Base-by-base conservation (phyloP, 306 rosid genomes). In the Quercus ilex region DNA sequence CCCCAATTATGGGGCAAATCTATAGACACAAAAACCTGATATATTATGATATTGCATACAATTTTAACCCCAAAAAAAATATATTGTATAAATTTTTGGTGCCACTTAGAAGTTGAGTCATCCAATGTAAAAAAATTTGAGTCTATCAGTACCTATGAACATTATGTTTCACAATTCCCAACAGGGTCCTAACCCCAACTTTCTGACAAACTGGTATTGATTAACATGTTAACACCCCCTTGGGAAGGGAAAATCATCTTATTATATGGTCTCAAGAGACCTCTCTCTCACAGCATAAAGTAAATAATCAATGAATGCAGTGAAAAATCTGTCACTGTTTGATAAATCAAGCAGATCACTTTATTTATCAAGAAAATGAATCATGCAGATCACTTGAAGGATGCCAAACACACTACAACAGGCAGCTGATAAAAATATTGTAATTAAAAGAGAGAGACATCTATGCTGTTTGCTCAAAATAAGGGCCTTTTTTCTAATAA, bases 1-100 rank as follows among this genome's bases (percentile, higher is more conserved):
- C 93, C 57, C 98, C 97, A 51, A 82, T 65, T 46, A 94, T 88
- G 58, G 98, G 98, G 71, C 0, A 81, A 77, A 94, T 84, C 98
- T 94, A 93, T 2, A 56, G 5, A 63, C 9, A 75, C 26, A 78
- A 5, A 2, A 63, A 63, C 76, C 57, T 71, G 64, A 78, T 0
- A 73, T 31, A 63, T 83, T 62, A 81, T 23, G 41, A 21, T 41
- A 23, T 52, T 26, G 75, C 28, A 60, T 63, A 65, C 59, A 69
- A 78, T 26, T 26, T 63, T 23, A 14, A 28, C 9, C 69, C 38
- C 6, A 21, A 68, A 4, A 62, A 71, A 49, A 74, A 38, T 38
- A 38, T 10, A 28, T 6, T 9, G 12, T 21, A 33, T 20, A 67
- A n/a, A 33, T 55, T 19, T 5, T 51, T 26, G 20, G 33, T 31